These are phyloP conservation scores for Leptographium radiaticola DNA, from an alignment of 2,329 filamentous ascomycete genomes.

Conservation along the genomic window DNA sequence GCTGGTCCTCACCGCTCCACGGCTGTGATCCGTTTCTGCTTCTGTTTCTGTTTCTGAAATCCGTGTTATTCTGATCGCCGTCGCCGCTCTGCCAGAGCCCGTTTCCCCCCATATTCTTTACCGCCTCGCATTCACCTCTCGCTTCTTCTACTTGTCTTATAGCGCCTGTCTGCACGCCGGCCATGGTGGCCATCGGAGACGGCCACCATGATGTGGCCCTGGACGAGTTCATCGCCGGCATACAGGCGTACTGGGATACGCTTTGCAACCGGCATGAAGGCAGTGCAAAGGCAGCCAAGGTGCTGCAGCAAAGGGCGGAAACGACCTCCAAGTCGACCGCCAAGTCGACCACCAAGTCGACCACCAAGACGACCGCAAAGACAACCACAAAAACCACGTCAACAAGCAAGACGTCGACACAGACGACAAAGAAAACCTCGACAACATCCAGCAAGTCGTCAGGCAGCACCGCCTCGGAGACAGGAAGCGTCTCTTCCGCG, in stretches of 20 bases:
- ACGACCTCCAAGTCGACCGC: background rate
- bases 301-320: background rate
- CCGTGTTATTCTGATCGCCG: too few relatives aligned
- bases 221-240: constrained; percentile 1
- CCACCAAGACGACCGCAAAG: background rate
- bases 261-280: constrained; percentile 4
- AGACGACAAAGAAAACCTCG: too few relatives aligned
- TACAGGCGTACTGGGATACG: constrained; percentile 5
- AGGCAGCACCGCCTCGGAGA: too few relatives aligned
- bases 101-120: too few relatives aligned
- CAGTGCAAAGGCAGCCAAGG: background rate
- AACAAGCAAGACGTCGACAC: background rate
- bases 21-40: too few relatives aligned
- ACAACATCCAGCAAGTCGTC: too few relatives aligned
- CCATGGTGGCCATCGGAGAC: constrained; percentile 9
- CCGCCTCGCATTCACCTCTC: background rate
- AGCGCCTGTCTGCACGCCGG: background rate
- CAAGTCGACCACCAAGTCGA: background rate
- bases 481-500: background rate
- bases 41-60: too few relatives aligned
- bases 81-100: too few relatives aligned
- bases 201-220: constrained; percentile 1
- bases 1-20: too few relatives aligned
- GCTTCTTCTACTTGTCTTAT: background rate
- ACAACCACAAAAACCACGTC: background rate